Evolutionary conservation across 192 early-diverging fungal genomes (phyloP), one percentile per base, ranked within the genome.

Genomic region (Coemansia sp.): DNA sequence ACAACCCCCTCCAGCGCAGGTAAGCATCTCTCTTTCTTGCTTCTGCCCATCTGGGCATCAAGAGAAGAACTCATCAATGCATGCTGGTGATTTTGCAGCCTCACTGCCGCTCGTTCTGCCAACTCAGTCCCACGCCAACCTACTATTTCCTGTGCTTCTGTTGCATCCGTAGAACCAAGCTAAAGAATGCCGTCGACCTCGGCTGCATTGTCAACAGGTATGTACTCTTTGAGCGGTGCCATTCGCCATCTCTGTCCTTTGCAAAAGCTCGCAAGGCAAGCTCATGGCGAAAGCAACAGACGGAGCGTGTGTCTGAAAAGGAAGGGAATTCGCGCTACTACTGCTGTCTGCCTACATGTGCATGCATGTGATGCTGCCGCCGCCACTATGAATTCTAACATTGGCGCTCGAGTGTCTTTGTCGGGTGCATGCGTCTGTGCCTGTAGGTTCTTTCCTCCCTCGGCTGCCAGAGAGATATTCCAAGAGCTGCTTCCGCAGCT

Each of bases 401-500:
- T n/a, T n/a, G n/a, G n/a, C n/a, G n/a, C n/a, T n/a, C n/a, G n/a
- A n/a, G n/a, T n/a, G n/a, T n/a, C n/a, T n/a, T n/a, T n/a, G n/a
- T n/a, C n/a, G n/a, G n/a, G n/a, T 17, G 38, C 30, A 32, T 14
- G n/a, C 14, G 10, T 9, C 18, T 37, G 37, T 13, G 26, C 21
- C 8, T 33, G 31, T 64, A 81, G 88, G 33, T 89, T 85, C 56
- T 93, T 95, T 51, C 77, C 83, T 1, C 60, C 83, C 5, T 68
- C 79, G n/a, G 71, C 85, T 3, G 63, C 87, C 9, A 51, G 43
- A 2, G 89, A 92, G 26, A 87, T 95, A n/a, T 65, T 95, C 23
- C 74, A 85, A 26, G 83, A 88, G 56, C 81, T 92, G 33, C 57
- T 95, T 11, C 90, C 91, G 7, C 66, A 82, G 33, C 80, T 90